Evolutionary conservation across 306 rosid species (phyloP).

Genomic region (Pterocarpus macrocarpus): DNA sequence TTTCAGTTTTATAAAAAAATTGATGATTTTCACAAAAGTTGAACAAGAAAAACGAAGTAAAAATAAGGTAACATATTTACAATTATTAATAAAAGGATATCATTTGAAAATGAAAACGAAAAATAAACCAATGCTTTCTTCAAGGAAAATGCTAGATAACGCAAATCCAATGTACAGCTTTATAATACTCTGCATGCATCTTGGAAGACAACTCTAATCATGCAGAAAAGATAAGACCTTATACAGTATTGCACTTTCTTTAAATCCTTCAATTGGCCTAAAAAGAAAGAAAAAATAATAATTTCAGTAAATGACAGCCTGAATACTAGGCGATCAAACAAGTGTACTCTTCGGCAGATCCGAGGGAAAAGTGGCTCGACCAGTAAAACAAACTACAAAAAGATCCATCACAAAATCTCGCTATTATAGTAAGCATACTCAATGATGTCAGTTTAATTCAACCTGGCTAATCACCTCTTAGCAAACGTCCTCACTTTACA

Average conservation of each 20-base stretch:
- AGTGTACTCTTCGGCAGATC: constrained; percentile 29
- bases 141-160: constrained; percentile 7
- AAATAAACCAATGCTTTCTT: background rate
- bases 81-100: no score
- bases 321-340: constrained; percentile 21
- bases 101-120: no score
- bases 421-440: constrained; percentile 37
- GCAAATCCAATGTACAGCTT: constrained; percentile 8
- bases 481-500: constrained; percentile 53
- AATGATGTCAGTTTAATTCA: constrained; percentile 46
- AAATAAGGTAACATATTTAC: no score
- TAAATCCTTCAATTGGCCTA: constrained; percentile 30
- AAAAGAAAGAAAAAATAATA: background rate
- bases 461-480: constrained; percentile 51
- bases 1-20: no score
- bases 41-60: no score
- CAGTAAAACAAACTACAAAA: constrained; percentile 37
- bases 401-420: constrained; percentile 37
- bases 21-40: no score
- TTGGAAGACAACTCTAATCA: constrained; percentile 19
- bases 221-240: constrained; percentile 4
- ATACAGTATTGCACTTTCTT: constrained; percentile 25
- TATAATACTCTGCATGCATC: constrained; percentile 27
- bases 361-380: constrained; percentile 34
- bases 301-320: constrained; percentile 3